A percentile compares a stretch with the other conserved stretches of the same genome.
Conservation (phyloP, 169 alveolate genomes). For the Cryptosporidium ryanae region DNA sequence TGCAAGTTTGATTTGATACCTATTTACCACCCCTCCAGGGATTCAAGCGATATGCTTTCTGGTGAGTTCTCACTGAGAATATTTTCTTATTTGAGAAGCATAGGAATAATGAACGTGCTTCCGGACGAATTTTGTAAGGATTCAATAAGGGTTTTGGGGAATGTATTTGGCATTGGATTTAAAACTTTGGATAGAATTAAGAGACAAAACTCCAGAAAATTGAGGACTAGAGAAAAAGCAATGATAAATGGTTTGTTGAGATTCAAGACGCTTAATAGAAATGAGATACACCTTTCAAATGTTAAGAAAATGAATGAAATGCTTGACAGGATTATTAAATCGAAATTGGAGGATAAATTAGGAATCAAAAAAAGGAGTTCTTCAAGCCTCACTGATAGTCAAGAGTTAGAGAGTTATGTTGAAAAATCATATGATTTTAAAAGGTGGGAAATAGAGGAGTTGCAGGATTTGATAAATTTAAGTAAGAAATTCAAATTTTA, state of each 20-base stretch:
- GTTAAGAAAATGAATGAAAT: constrained; percentile 48
- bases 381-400: neutral
- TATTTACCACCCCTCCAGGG: constrained; percentile 65
- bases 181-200: neutral
- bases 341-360: constrained; percentile 36
- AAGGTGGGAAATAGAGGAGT: constrained; percentile 40
- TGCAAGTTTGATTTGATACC: constrained; percentile 49
- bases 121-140: constrained; percentile 49
- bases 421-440: neutral
- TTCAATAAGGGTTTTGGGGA: constrained; percentile 25
- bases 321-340: constrained; percentile 35
- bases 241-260: constrained; percentile 13
- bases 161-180: constrained; percentile 9
- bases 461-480: constrained; percentile 39
- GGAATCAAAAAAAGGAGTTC: neutral
- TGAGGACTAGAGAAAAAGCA: constrained; percentile 17
- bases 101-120: constrained; percentile 32
- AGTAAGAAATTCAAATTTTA: constrained; percentile 30
- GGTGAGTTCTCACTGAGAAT: constrained; percentile 61
- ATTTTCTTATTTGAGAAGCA: constrained; percentile 61
- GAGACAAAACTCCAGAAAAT: constrained; percentile 6
- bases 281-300: constrained; percentile 2
- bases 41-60: constrained; percentile 39
- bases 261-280: constrained; percentile 32
- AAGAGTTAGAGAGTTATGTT: neutral